phyloP scores from a whole-genome alignment of 805 yeast species.

The Ogataea allantospora region DNA sequence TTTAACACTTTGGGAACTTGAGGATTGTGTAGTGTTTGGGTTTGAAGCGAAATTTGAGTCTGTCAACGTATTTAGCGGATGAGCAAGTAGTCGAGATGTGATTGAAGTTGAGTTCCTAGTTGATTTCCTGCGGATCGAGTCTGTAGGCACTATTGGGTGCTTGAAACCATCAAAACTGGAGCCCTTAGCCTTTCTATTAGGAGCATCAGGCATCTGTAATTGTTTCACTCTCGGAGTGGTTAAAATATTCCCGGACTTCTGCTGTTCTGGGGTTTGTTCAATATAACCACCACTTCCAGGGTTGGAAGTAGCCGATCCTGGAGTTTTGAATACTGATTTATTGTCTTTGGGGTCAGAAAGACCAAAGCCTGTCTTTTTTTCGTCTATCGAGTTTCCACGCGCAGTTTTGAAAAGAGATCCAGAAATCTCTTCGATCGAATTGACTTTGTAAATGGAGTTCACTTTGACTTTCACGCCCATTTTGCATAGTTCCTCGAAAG shows the following conservation, averaged over 20 bases:
- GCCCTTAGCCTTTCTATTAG: conserved; percentile 35
- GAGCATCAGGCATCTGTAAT: conserved; percentile 37
- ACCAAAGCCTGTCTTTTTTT: conserved; percentile 19
- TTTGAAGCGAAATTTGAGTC: conserved; percentile 23
- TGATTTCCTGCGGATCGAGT: conserved; percentile 28
- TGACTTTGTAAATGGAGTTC: conserved; percentile 46
- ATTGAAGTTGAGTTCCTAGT: conserved; percentile 26
- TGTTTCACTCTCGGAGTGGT: conserved; percentile 43
- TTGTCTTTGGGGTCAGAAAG: conserved; percentile 13
- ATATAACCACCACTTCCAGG: conserved; percentile 10
- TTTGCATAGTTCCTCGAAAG: conserved; percentile 70
- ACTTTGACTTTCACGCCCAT: conserved; percentile 71
- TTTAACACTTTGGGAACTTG: conserved; percentile 8
- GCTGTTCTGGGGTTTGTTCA: conserved; percentile 29
- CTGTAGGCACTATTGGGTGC: conserved; percentile 27
- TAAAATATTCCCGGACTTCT: conserved; percentile 23
- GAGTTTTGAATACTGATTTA: conserved; percentile 9
- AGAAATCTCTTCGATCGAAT: conserved; percentile 21
- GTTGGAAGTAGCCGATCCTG: conserved; percentile 10
- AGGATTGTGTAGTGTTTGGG: conserved; percentile 8
- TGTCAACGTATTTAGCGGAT: conserved; percentile 25
- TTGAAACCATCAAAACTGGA: conserved; percentile 24
- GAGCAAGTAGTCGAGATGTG: conserved; percentile 30
- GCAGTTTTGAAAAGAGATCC: conserved; percentile 18
- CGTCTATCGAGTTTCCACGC: conserved; percentile 7